phyloP scores from a whole-genome alignment of 306 rosid genomes.

The Calophaca sinica region DNA sequence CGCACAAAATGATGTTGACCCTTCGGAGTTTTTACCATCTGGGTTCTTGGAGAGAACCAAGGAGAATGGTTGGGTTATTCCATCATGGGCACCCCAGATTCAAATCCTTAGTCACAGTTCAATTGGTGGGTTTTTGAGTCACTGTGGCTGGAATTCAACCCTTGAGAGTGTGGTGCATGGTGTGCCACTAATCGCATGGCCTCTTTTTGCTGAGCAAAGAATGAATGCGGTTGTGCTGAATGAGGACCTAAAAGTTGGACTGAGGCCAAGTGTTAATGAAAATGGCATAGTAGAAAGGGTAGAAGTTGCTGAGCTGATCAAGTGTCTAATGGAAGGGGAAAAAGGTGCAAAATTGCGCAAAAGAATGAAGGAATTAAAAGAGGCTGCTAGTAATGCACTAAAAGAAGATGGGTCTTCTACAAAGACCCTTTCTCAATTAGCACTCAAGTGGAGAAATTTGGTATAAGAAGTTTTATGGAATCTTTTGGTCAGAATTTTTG shows the following conservation, averaged over 20 bases:
- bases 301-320: neutral
- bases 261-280: constrained; percentile 20
- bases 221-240: constrained; percentile 29
- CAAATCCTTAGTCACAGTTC: constrained; percentile 35
- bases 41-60: constrained; percentile 10
- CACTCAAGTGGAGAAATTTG: constrained; percentile 14
- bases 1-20: constrained; percentile 4
- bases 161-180: constrained; percentile 35
- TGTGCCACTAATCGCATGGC: constrained; percentile 41
- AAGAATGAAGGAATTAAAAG: constrained; percentile 29
- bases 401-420: constrained; percentile 39
- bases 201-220: constrained; percentile 43
- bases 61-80: neutral
- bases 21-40: neutral
- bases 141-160: constrained; percentile 37
- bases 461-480: neutral
- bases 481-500: neutral
- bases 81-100: constrained; percentile 41
- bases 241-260: constrained; percentile 39
- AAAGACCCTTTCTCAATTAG: constrained; percentile 28
- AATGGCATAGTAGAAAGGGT: constrained; percentile 23
- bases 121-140: constrained; percentile 37
- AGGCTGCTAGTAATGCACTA: neutral
- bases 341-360: neutral
- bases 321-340: constrained; percentile 19